phyloP scores from a whole-genome alignment of 768 basidiomycete genomes.

The Lactarius hatsudake region DNA sequence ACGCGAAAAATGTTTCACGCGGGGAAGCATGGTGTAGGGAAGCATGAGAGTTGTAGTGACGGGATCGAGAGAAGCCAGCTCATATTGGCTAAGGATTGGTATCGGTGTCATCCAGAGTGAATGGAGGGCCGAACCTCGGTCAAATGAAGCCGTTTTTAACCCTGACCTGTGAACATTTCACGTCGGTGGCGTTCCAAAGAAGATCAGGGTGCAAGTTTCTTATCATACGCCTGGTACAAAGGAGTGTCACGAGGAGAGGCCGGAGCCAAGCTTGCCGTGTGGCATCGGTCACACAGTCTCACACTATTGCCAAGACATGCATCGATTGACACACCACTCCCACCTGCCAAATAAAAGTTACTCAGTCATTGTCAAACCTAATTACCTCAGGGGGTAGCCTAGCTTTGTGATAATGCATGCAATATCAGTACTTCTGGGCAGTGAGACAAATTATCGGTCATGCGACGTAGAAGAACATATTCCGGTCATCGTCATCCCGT shows the following conservation, averaged over 20 bases:
- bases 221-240: background rate
- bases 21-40: background rate
- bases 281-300: background rate
- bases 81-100: background rate
- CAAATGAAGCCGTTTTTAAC: conserved; percentile 11
- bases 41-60: background rate
- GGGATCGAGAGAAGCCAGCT: background rate
- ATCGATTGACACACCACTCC: background rate
- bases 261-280: background rate
- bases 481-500: conserved; percentile 69
- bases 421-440: background rate
- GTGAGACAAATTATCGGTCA: conserved; percentile 32
- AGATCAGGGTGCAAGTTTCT: background rate
- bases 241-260: background rate
- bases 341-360: background rate
- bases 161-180: background rate
- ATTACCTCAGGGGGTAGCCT: background rate
- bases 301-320: background rate
- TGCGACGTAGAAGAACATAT: conserved; percentile 77
- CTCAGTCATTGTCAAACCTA: background rate
- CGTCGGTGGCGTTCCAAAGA: conserved; percentile 3
- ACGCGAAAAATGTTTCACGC: background rate
- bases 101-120: background rate
- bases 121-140: conserved; percentile 6
- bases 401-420: background rate